These are phyloP conservation scores for Gardenia jasminoides DNA, from an alignment of 257 asterid species.

Conservation along the genomic window DNA sequence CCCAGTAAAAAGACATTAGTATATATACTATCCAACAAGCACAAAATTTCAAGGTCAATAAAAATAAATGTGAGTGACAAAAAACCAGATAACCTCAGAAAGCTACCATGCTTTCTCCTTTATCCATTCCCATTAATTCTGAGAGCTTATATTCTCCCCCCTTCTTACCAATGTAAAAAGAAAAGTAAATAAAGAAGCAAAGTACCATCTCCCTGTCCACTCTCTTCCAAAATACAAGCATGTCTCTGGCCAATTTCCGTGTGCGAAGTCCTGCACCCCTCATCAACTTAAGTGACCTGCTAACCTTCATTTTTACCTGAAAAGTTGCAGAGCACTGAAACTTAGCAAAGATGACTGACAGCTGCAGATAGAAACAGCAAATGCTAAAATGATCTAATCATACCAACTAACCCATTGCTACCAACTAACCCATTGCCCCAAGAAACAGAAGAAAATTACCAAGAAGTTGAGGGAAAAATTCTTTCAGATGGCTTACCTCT, in stretches of 20 bases:
- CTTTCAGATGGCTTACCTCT: slow-evolving; percentile 57
- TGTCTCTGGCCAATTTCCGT: slow-evolving; percentile 87
- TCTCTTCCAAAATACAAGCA: slow-evolving; percentile 97
- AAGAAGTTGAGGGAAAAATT: background rate
- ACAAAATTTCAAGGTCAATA: background rate
- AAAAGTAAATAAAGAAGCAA: slow-evolving; percentile 17
- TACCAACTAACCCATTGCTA: background rate
- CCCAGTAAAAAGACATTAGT: background rate
- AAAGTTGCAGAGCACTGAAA: background rate
- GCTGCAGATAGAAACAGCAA: background rate
- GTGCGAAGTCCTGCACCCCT: slow-evolving; percentile 85
- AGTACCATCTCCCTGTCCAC: slow-evolving; percentile 98
- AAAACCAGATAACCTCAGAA: background rate
- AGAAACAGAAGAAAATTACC: slow-evolving; percentile 8
- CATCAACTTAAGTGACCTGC: slow-evolving; percentile 87
- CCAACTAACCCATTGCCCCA: background rate
- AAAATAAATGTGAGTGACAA: background rate
- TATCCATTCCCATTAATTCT: background rate
- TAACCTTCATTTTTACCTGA: slow-evolving; percentile 92
- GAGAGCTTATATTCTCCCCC: background rate
- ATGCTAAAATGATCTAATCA: background rate
- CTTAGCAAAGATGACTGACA: slow-evolving; percentile 5
- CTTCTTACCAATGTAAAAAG: background rate
- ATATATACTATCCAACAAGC: background rate
- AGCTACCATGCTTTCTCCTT: background rate